Conservation (phyloP, 192 early-diverging fungal species). For the Coemansia sp. region DNA sequence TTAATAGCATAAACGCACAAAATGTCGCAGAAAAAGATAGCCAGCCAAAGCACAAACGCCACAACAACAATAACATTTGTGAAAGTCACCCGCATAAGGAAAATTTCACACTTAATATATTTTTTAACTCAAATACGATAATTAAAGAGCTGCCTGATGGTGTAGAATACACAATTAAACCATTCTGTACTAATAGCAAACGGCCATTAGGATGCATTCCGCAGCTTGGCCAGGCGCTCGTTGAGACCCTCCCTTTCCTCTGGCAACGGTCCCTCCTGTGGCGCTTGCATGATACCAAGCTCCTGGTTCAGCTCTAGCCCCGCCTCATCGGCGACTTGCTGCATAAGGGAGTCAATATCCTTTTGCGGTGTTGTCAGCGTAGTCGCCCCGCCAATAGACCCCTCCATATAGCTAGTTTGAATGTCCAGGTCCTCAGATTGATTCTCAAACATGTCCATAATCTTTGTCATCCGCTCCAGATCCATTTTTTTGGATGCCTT, state of each 20-base stretch:
- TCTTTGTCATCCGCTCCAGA: constrained; percentile 91
- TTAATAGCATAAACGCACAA: background rate
- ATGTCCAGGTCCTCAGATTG: constrained; percentile 98
- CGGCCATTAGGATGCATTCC: constrained; percentile 51
- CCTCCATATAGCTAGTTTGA: constrained; percentile 96
- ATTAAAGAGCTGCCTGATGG: background rate
- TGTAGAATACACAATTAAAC: background rate
- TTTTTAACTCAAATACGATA: background rate
- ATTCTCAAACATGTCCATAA: constrained; percentile 98
- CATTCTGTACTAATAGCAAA: background rate
- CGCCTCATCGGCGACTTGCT: constrained; percentile 95
- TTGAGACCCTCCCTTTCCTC: constrained; percentile 57
- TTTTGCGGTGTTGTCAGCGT: constrained; percentile 83
- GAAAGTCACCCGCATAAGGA: background rate
- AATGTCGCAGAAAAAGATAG: background rate
- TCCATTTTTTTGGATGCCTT: constrained; percentile 94
- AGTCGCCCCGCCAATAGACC: constrained; percentile 83
- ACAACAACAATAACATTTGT: background rate
- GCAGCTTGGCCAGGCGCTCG: constrained; percentile 63
- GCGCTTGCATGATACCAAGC: constrained; percentile 41
- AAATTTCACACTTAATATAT: background rate
- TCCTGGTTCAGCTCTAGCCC: constrained; percentile 78
- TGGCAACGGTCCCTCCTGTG: constrained; percentile 57
- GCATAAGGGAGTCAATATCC: constrained; percentile 92
- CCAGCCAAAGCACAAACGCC: too few relatives aligned